These are phyloP conservation scores for Barnettozyma populi DNA, from an alignment of 805 yeast genomes.

Conservation along the genomic window DNA sequence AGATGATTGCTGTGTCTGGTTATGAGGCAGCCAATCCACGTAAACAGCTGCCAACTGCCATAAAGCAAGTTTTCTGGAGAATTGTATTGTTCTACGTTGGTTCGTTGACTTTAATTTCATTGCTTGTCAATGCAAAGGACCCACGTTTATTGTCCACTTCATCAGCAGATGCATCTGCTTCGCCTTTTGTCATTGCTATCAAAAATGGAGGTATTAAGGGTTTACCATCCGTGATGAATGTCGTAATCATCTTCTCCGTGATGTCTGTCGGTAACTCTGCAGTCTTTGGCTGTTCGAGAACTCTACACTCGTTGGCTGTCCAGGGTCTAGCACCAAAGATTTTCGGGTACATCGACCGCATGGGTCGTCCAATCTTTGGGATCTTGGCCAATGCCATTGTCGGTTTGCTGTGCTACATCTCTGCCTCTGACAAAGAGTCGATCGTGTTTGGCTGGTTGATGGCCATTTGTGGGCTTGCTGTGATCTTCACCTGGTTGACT, in stretches of 20 bases:
- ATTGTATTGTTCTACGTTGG: slow-evolving; percentile 41
- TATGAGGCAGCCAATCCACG: slow-evolving; percentile 45
- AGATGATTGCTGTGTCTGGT: slow-evolving; percentile 45
- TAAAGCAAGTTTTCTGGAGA: slow-evolving; percentile 55
- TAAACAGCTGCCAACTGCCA: slow-evolving; percentile 44
- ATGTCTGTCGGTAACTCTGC: slow-evolving; percentile 48
- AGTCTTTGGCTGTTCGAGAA: slow-evolving; percentile 53
- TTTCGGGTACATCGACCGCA: slow-evolving; percentile 41
- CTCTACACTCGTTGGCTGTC: slow-evolving; percentile 41
- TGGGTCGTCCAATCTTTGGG: slow-evolving; percentile 46
- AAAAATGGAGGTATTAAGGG: slow-evolving; percentile 31
- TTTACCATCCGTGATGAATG: slow-evolving; percentile 37
- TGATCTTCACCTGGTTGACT: slow-evolving; percentile 46
- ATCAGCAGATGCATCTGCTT: slow-evolving; percentile 31
- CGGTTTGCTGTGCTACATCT: slow-evolving; percentile 40
- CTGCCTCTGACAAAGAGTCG: slow-evolving; percentile 36
- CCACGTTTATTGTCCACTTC: slow-evolving; percentile 27
- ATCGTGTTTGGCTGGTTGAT: slow-evolving; percentile 43
- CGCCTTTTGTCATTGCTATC: slow-evolving; percentile 47
- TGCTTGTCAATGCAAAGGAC: slow-evolving; percentile 42
- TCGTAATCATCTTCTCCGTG: slow-evolving; percentile 35
- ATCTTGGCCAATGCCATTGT: slow-evolving; percentile 33
- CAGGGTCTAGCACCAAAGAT: slow-evolving; percentile 39
- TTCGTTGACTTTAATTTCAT: slow-evolving; percentile 39
- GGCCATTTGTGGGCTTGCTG: slow-evolving; percentile 44